Percentiles rank a stretch among this genome's conserved stretches.
Evolutionary conservation across 1,284 basidiomycete genomes (phyloP).

Genomic region (Ustilago xerochloae): DNA sequence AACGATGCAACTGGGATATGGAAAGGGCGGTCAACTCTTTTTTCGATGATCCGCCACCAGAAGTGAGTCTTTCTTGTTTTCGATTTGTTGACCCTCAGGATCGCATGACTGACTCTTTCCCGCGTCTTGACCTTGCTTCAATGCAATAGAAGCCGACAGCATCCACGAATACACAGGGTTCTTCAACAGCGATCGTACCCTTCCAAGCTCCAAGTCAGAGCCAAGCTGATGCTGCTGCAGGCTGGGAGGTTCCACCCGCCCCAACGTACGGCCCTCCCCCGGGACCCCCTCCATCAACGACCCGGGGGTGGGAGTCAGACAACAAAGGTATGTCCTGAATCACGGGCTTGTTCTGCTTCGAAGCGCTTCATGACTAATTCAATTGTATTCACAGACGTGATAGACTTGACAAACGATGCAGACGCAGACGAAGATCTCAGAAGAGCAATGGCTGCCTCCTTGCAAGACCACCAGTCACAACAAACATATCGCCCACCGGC

Average conservation of each 20-base stretch:
- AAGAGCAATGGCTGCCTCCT: slow-evolving; percentile 41
- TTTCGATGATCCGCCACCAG: slow-evolving; percentile 49
- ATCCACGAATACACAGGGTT: slow-evolving; percentile 3
- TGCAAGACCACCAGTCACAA: slow-evolving; percentile 37
- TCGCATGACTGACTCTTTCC: background rate
- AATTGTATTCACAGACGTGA: slow-evolving; percentile 12
- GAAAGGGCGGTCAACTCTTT: slow-evolving; percentile 42
- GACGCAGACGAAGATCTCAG: slow-evolving; percentile 42
- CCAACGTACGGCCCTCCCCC: slow-evolving; percentile 26
- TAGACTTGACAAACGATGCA: slow-evolving; percentile 43
- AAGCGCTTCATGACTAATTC: background rate
- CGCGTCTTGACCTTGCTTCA: background rate
- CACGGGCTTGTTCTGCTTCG: background rate
- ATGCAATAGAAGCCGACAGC: slow-evolving; percentile 6
- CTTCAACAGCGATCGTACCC: slow-evolving; percentile 21
- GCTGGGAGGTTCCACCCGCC: slow-evolving; percentile 18
- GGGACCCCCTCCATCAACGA: slow-evolving; percentile 14
- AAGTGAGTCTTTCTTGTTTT: slow-evolving; percentile 18
- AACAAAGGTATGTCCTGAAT: slow-evolving; percentile 25
- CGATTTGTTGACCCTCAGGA: too few relatives aligned
- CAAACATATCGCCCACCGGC: slow-evolving; percentile 25
- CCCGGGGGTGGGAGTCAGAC: slow-evolving; percentile 9
- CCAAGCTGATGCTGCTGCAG: slow-evolving; percentile 5
- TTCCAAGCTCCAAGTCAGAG: slow-evolving; percentile 1
- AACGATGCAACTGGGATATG: slow-evolving; percentile 31